Evolutionary conservation across 192 early-diverging fungal species (phyloP), one percentile per base, ranked within the genome.

Genomic region (Linnemannia zychae): DNA sequence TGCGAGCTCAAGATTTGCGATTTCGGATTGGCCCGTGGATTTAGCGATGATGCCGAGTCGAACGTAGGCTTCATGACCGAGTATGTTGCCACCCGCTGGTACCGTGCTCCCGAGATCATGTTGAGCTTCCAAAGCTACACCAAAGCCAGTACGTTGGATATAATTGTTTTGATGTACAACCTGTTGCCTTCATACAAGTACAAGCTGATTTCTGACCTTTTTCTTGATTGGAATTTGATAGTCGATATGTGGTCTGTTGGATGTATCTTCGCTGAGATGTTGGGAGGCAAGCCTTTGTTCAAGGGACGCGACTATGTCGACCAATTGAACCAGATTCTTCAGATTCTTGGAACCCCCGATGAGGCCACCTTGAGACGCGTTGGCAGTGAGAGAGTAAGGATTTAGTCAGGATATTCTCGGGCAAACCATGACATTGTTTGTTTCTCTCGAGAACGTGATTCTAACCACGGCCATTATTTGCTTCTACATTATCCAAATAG

Each of bases 1-100:
- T 99, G 98, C 88, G 98, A 99, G 86, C 91, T 99, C 52, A 99
- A 97, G 91, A 99, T 99, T 85, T 99, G 98, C 87, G 99, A 99
- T 87, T 99, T 99, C 90, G 99, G 99, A 46, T 89, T 99, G 75
- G 99, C 99, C 13, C 95, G 99, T 84, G 97, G 97, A 16, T 94
- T 95, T 77, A 93, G 95, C 7, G 95, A 95, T 66, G 92, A 92
- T 33, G 92, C 92, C 44, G 97, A 96, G 48, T 90, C 90, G 68
- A 95, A 95, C 73, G 93, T 94, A 63, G 97, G 97, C 3, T 99
- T 98, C 81, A 99, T 99, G 96, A 99, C 99, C n/a, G 99, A 99
- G 88, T 99, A 99, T 80, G 99, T 99, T 48, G 99, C 99, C 44
- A 99, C 99, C 13, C 89, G 99, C 83, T 99, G 98, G 97, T 99